These are phyloP conservation scores for Boletus barrowsii DNA, from an alignment of 768 basidiomycete genomes.

Conservation along the genomic window DNA sequence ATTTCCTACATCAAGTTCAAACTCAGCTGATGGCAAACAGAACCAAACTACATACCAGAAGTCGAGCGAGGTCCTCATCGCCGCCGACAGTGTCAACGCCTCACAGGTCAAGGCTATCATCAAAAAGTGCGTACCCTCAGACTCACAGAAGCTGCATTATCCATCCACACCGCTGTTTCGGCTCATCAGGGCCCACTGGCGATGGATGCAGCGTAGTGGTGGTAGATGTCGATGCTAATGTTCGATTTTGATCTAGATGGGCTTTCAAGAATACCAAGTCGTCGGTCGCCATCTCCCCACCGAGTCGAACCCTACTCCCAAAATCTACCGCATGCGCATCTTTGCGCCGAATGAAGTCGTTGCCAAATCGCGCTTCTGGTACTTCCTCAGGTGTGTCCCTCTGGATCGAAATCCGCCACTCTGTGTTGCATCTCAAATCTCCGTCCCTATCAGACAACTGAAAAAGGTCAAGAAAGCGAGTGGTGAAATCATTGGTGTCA, in stretches of 20 bases:
- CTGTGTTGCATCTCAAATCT: not conserved
- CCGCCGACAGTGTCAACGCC: constrained; percentile 28
- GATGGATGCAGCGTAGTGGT: constrained; percentile 32
- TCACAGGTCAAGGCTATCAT: constrained; percentile 20
- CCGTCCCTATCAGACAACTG: constrained; percentile 61
- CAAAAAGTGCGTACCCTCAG: constrained; percentile 28
- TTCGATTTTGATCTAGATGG: constrained; percentile 49
- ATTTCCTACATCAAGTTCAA: not conserved
- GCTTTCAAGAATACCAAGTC: constrained; percentile 90
- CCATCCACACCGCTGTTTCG: not conserved
- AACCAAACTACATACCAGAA: constrained; percentile 24
- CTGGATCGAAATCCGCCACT: not conserved
- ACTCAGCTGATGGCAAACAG: constrained; percentile 22
- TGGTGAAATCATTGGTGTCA: constrained; percentile 98
- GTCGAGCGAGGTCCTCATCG: constrained; percentile 13
- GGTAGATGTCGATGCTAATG: constrained; percentile 22
- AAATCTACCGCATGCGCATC: constrained; percentile 99
- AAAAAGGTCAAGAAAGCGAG: constrained; percentile 99
- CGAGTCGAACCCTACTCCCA: constrained; percentile 87
- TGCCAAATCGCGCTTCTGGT: constrained; percentile 99
- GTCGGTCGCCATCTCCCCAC: constrained; percentile 97
- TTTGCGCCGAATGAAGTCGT: constrained; percentile 99
- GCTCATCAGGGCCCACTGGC: not conserved
- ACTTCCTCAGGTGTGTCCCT: constrained; percentile 80
- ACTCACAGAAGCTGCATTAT: not conserved